Percentiles rank a stretch among this genome's conserved stretches.
phyloP scores from a whole-genome alignment of 176 grass and related monocot species.

The Rhynchospora breviuscula region DNA sequence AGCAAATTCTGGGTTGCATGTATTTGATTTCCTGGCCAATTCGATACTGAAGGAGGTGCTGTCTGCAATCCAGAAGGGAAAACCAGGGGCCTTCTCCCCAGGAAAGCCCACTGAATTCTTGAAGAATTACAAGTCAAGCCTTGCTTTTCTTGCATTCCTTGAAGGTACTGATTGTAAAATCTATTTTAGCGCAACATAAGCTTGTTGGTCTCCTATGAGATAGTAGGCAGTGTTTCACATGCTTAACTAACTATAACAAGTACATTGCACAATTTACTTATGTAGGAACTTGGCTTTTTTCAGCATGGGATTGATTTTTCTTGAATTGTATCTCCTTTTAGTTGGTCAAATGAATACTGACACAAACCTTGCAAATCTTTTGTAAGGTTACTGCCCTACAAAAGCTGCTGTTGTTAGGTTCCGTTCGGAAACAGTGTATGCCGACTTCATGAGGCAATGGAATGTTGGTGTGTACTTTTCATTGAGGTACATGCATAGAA shows the following conservation, averaged over 20 bases:
- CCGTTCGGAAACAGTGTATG: constrained; percentile 59
- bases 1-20: constrained; percentile 97
- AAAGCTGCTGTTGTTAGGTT: constrained; percentile 70
- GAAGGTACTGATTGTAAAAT: constrained; percentile 49
- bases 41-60: constrained; percentile 93
- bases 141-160: constrained; percentile 86
- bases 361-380: neutral
- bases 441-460: constrained; percentile 82
- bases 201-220: neutral
- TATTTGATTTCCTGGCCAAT: constrained; percentile 98
- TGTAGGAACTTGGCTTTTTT: neutral
- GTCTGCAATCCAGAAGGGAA: constrained; percentile 79
- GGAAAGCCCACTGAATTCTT: constrained; percentile 89
- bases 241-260: neutral
- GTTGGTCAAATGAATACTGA: neutral
- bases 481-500: constrained; percentile 50
- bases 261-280: neutral
- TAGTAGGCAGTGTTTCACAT: neutral
- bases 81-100: constrained; percentile 84
- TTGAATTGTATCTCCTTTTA: neutral
- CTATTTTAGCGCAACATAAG: neutral
- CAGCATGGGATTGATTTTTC: constrained; percentile 5
- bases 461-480: constrained; percentile 97
- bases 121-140: constrained; percentile 89
- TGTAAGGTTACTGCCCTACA: constrained; percentile 64